Percentiles rank a stretch among this genome's conserved stretches.
Conservation (phyloP, 2,329 filamentous ascomycete genomes). For the Cryphonectria parasitica region DNA sequence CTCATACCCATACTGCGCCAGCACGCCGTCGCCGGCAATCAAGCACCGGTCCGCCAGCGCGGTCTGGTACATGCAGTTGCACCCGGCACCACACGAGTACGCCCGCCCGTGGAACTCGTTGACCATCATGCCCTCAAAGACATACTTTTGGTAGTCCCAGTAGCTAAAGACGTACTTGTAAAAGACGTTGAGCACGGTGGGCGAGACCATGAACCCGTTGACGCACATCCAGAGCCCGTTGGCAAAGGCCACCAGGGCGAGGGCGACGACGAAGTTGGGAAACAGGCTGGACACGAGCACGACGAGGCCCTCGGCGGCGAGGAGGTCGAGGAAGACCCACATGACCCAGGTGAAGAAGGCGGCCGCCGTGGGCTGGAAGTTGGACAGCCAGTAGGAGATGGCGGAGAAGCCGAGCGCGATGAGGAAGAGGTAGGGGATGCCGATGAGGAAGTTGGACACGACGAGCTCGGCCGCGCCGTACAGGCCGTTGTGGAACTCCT, state of each 20-base stretch:
- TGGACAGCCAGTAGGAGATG: conserved; percentile 79
- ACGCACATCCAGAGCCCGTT: conserved; percentile 92
- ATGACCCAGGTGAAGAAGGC: conserved; percentile 80
- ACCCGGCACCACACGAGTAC: conserved; percentile 62
- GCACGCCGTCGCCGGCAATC: conserved; percentile 72
- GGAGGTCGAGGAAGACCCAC: conserved; percentile 83
- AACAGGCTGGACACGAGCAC: conserved; percentile 75
- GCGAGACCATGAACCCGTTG: conserved; percentile 78
- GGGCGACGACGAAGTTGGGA: conserved; percentile 77
- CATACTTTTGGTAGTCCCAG: conserved; percentile 84
- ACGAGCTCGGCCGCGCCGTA: conserved; percentile 76
- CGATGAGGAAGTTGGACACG: conserved; percentile 79
- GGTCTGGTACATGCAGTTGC: conserved; percentile 73
- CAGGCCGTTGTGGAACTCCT: conserved; percentile 81
- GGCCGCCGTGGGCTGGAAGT: conserved; percentile 66
- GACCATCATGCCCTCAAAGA: conserved; percentile 92
- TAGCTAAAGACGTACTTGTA: conserved; percentile 89
- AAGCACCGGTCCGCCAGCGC: conserved; percentile 65
- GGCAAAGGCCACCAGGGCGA: conserved; percentile 80
- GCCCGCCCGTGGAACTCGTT: conserved; percentile 74
- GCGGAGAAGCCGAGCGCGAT: conserved; percentile 77
- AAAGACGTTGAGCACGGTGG: conserved; percentile 75
- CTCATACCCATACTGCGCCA: conserved; percentile 71
- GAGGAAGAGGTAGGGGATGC: conserved; percentile 78
- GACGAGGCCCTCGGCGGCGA: conserved; percentile 82